Evolutionary conservation across 352 stramenopile species (phyloP).

Genomic region (Pelagophyceae sp.): DNA sequence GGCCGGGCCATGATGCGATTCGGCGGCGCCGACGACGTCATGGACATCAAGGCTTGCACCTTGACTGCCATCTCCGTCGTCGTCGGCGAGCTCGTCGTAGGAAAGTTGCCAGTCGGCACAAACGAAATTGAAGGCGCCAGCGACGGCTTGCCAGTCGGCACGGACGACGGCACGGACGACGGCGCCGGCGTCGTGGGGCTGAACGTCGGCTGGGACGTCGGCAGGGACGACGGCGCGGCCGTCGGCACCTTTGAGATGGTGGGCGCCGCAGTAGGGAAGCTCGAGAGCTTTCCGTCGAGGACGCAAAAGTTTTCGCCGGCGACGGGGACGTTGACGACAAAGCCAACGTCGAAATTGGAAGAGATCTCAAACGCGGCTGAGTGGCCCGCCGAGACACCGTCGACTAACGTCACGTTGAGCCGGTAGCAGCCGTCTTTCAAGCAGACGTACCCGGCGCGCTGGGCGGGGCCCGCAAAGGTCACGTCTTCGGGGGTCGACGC

Average conservation of each 20-base stretch:
- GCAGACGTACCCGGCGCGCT: background rate
- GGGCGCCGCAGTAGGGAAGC: background rate
- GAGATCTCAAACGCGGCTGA: background rate
- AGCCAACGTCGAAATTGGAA: background rate
- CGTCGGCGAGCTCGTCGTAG: slow-evolving; percentile 7
- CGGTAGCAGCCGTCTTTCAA: background rate
- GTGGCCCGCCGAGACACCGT: background rate
- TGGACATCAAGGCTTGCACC: background rate
- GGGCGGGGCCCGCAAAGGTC: background rate
- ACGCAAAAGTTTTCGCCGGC: background rate
- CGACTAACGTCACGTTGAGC: no score
- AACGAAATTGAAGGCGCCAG: no score
- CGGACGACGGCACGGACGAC: background rate
- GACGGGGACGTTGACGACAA: background rate
- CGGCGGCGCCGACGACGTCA: background rate
- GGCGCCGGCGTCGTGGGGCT: background rate
- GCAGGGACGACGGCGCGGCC: background rate
- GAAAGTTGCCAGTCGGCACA: no score
- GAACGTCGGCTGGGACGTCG: background rate
- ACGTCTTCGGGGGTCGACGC: background rate
- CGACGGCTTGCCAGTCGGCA: no score
- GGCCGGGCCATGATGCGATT: background rate
- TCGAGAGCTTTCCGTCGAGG: background rate
- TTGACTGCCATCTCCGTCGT: background rate
- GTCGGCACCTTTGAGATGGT: background rate